Percentiles rank a stretch among this genome's conserved stretches.
phyloP scores from a whole-genome alignment of 352 stramenopile genomes.

The Aphanomyces astaci region DNA sequence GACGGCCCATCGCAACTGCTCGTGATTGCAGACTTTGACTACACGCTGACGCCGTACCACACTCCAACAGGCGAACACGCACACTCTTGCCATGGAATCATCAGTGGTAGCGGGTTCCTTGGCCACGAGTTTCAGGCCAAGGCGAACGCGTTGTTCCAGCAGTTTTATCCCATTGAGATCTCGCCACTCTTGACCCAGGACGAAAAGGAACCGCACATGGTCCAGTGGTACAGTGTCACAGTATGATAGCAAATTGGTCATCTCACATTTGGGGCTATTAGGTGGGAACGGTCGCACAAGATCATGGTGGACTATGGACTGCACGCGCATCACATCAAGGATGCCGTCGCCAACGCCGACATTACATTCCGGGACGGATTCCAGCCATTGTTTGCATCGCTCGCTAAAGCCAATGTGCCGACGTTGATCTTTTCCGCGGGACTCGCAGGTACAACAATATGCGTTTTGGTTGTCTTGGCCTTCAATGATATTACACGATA shows the following conservation, averaged over 20 bases:
- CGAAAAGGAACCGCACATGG: conserved; percentile 73
- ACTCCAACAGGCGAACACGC: conserved; percentile 46
- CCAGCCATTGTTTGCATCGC: conserved; percentile 48
- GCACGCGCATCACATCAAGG: conserved; percentile 36
- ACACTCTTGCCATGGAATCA: conserved; percentile 40
- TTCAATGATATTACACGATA: no score
- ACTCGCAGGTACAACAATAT: conserved; percentile 34
- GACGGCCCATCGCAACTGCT: conserved; percentile 60
- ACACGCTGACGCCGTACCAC: conserved; percentile 65
- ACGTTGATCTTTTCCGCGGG: conserved; percentile 51
- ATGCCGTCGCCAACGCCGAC: conserved; percentile 31
- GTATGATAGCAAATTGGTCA: no score
- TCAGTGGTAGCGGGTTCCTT: conserved; percentile 46
- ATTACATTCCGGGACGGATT: conserved; percentile 53
- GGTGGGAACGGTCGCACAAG: conserved; percentile 23
- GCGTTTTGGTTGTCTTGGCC: no score
- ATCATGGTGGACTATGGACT: conserved; percentile 54
- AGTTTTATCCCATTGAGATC: conserved; percentile 75
- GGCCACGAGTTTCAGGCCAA: conserved; percentile 29
- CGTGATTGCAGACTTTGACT: conserved; percentile 79
- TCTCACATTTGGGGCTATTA: not conserved
- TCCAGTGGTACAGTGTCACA: conserved; percentile 49
- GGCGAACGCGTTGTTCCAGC: conserved; percentile 44
- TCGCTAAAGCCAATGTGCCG: conserved; percentile 48
- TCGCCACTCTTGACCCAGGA: conserved; percentile 49